Percentiles rank a stretch among this genome's conserved stretches.
phyloP scores from a whole-genome alignment of 352 stramenopile genomes.

The Phytopythium chamaehyphon region DNA sequence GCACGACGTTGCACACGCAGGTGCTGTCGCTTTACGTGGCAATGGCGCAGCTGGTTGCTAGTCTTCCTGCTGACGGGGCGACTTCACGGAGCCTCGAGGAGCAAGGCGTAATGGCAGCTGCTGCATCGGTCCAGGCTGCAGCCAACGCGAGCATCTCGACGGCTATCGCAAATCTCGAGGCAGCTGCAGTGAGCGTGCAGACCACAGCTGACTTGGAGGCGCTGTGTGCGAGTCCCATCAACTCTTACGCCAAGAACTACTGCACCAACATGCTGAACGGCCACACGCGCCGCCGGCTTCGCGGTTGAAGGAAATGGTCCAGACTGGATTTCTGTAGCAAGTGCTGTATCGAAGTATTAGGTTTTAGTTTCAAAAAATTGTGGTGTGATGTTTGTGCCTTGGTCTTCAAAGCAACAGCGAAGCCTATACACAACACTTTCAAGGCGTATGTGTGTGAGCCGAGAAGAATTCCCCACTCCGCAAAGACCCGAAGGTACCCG shows the following conservation, averaged over 20 bases:
- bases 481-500: too few relatives aligned
- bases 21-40: conserved; percentile 31
- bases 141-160: conserved; percentile 18
- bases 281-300: conserved; percentile 12
- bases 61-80: conserved; percentile 17
- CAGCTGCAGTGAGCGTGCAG: conserved; percentile 23
- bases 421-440: too few relatives aligned
- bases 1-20: conserved; percentile 40
- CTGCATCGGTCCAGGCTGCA: not conserved
- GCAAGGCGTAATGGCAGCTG: conserved; percentile 1
- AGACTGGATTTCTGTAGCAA: too few relatives aligned
- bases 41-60: conserved; percentile 22
- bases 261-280: conserved; percentile 29
- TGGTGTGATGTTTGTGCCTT: too few relatives aligned
- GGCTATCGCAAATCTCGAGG: conserved; percentile 22
- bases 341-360: too few relatives aligned
- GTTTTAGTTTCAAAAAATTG: too few relatives aligned
- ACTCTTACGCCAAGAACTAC: conserved; percentile 32
- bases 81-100: not conserved
- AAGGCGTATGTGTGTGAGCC: too few relatives aligned
- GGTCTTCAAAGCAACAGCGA: too few relatives aligned
- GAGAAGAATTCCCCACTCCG: too few relatives aligned
- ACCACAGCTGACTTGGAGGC: conserved; percentile 23
- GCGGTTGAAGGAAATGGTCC: conserved; percentile 8
- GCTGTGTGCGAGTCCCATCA: conserved; percentile 21